A percentile compares a stretch with the other conserved stretches of the same genome.
phyloP scores from a whole-genome alignment of 1,284 basidiomycete genomes.

The Heterobasidion parviporum region DNA sequence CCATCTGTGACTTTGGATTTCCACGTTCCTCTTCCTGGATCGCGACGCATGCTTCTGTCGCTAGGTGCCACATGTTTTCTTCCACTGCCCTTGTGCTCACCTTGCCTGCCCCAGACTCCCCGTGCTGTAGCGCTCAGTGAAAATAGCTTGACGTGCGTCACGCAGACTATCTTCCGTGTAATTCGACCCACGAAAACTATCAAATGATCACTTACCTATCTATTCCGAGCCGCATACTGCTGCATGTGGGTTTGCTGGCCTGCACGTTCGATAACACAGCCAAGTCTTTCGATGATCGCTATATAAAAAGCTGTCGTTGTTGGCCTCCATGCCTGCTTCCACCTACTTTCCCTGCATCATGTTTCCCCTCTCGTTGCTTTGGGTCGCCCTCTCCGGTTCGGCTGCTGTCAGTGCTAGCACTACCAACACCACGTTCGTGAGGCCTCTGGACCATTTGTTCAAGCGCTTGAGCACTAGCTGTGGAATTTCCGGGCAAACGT shows the following conservation, averaged over 20 bases:
- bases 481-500: constrained; percentile 19
- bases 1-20: too few relatives aligned
- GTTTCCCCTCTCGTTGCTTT: neutral
- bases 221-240: too few relatives aligned
- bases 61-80: neutral
- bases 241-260: too few relatives aligned
- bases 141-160: too few relatives aligned
- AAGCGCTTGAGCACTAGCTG: constrained; percentile 25
- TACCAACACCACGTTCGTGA: neutral
- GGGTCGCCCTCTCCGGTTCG: neutral
- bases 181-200: too few relatives aligned
- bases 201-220: too few relatives aligned
- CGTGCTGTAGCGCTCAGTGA: too few relatives aligned
- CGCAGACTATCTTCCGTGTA: too few relatives aligned
- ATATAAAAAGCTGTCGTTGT: too few relatives aligned
- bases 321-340: too few relatives aligned
- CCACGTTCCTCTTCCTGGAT: neutral
- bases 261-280: too few relatives aligned
- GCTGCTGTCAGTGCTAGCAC: neutral
- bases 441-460: constrained; percentile 2
- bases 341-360: neutral
- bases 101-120: neutral
- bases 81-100: neutral
- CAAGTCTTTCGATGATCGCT: too few relatives aligned
- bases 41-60: neutral